These are phyloP conservation scores for Citrus inodora DNA, from an alignment of 345 rosid genomes.

Conservation along the genomic window DNA sequence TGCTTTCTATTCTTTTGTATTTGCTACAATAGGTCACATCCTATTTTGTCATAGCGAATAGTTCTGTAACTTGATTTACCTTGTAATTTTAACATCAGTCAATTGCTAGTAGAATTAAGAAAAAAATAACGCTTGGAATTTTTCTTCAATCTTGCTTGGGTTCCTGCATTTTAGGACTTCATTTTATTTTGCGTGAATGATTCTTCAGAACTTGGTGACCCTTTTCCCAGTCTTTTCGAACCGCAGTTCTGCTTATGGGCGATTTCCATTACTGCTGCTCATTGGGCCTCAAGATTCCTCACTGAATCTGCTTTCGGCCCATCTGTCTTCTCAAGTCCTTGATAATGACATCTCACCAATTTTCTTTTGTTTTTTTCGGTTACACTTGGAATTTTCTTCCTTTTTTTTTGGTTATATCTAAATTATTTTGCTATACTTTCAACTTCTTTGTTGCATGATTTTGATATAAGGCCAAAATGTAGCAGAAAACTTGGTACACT, in stretches of 20 bases:
- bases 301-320: neutral
- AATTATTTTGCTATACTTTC: too few relatives aligned
- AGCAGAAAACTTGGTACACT: too few relatives aligned
- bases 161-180: too few relatives aligned
- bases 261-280: neutral
- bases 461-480: too few relatives aligned
- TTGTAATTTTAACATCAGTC: neutral
- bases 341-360: too few relatives aligned
- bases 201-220: neutral
- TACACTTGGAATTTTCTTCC: too few relatives aligned
- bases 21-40: neutral
- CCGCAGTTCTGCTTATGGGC: neutral
- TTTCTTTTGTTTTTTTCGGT: too few relatives aligned
- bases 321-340: neutral
- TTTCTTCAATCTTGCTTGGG: too few relatives aligned
- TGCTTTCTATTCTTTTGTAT: neutral
- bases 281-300: neutral
- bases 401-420: too few relatives aligned
- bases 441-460: too few relatives aligned
- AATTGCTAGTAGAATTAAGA: neutral
- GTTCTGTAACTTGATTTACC: conserved; percentile 1
- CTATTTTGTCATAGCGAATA: neutral
- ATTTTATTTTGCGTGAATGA: neutral
- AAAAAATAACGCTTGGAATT: neutral
- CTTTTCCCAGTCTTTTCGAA: neutral